phyloP scores from a whole-genome alignment of 2,329 filamentous ascomycete species.

The Teratosphaeria gauchensis region DNA sequence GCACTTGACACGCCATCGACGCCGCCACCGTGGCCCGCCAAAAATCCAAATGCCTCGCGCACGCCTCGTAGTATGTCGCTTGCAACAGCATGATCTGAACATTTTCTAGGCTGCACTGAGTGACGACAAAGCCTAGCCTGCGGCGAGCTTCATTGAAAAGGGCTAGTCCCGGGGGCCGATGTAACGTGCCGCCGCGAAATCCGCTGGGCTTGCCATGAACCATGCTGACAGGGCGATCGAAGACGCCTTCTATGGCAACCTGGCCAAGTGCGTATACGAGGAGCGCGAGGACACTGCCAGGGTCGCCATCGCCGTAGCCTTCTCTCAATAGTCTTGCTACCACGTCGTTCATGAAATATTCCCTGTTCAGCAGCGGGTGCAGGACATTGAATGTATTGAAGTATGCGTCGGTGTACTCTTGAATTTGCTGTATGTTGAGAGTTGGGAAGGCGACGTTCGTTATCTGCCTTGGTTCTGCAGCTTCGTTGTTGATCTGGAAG shows the following conservation, averaged over 20 bases:
- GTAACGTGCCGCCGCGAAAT: conserved; percentile 41
- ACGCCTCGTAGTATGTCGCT: conserved; percentile 28
- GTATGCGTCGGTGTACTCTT: conserved; percentile 43
- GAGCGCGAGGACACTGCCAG: conserved; percentile 44
- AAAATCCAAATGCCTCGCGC: conserved; percentile 41
- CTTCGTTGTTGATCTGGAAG: conserved; percentile 9
- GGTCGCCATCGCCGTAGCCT: conserved; percentile 42
- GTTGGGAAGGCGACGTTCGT: conserved; percentile 22
- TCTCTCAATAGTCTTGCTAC: conserved; percentile 38
- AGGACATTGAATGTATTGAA: conserved; percentile 52
- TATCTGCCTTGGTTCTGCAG: conserved; percentile 6
- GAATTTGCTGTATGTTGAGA: conserved; percentile 42
- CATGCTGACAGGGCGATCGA: conserved; percentile 37
- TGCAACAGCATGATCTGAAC: conserved; percentile 50
- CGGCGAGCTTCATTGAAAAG: conserved; percentile 55
- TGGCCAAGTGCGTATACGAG: conserved; percentile 52
- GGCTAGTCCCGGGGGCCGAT: conserved; percentile 46
- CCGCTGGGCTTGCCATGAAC: conserved; percentile 42
- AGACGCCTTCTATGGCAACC: conserved; percentile 43
- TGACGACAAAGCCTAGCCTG: conserved; percentile 48
- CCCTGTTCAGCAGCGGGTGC: conserved; percentile 50
- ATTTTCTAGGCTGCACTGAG: conserved; percentile 48
- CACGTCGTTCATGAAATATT: conserved; percentile 42
- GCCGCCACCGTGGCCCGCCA: conserved; percentile 50
- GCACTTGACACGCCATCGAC: conserved; percentile 47